Conservation (phyloP, 2,329 filamentous ascomycete species). For the Raffaelea ambrosiae region DNA sequence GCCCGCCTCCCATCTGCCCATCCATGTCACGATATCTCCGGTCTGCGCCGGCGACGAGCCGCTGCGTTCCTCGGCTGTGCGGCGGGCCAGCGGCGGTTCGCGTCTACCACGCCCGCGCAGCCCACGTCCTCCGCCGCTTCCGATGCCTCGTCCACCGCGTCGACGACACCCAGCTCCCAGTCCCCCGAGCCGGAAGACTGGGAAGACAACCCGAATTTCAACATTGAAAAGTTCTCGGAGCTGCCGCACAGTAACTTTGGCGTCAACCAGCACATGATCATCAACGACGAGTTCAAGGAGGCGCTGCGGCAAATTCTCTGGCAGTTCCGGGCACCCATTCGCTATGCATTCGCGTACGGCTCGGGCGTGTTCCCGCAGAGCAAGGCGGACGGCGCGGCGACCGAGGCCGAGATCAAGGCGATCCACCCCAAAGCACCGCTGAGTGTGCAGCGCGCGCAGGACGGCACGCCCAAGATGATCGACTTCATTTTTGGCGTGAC, state of each 20-base stretch:
- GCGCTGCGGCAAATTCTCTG: conserved; percentile 78
- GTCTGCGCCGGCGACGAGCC: not conserved
- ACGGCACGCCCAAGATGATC: conserved; percentile 88
- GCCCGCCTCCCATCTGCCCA: not conserved
- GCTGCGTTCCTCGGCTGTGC: not conserved
- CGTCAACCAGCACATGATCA: conserved; percentile 91
- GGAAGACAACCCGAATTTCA: conserved; percentile 66
- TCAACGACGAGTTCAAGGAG: conserved; percentile 93
- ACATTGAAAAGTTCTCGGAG: conserved; percentile 66
- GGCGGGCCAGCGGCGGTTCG: not conserved
- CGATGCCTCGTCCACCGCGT: conserved; percentile 12
- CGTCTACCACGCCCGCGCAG: not conserved
- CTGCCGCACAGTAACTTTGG: conserved; percentile 77
- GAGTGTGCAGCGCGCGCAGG: conserved; percentile 76
- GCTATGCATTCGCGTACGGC: conserved; percentile 95
- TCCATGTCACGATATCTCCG: not conserved
- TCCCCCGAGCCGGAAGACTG: conserved; percentile 40
- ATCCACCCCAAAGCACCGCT: conserved; percentile 76
- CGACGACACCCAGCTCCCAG: conserved; percentile 9
- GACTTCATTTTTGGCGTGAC: conserved; percentile 97
- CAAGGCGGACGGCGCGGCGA: conserved; percentile 40
- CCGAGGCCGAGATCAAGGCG: conserved; percentile 48
- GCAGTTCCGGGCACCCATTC: conserved; percentile 86
- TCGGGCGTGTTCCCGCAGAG: conserved; percentile 90
- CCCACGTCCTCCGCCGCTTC: no score